Base-by-base conservation (phyloP, 306 rosid species). In the Elaeagnus macrophylla region DNA sequence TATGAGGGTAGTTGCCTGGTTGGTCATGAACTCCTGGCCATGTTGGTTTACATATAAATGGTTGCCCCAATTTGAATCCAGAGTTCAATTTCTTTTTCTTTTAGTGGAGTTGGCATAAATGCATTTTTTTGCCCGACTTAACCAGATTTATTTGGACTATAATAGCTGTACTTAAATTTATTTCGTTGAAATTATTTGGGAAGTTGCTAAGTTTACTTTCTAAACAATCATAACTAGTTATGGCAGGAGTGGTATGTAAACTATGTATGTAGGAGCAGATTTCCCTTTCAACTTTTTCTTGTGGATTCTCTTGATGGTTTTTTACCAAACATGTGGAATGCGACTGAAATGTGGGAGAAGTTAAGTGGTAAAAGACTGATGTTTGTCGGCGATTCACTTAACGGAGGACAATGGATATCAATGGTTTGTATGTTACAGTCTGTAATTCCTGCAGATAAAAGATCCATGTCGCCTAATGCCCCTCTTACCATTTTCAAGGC, bases 301-400 rank as follows among this genome's bases (percentile, higher is more conserved):
- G 37, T 12, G 50, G 39, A 53, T 10, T 54, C 49, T 40, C 20
- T 57, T 75, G 41, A 72, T 65, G 51, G 39, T 51, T 12, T 40
- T 63, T 54, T 18, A 54, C 35, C 12, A 2, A 76, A 64, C 72
- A 91, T 96, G 69, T 78, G 95, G 95, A 65, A 73, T 63, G 83
- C 69, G 49, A 76, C 49, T 25, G 85, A 84, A 68, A 80, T 91
- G 79, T 91, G 99, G 99, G 96, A 91, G 86, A 87, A 80, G 71
- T 75, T 91, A 75, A 84, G 96, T 73, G 69, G 64, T 50, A 91
- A 87, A 77, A 78, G 99, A 72, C 70, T 91, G 63, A 91, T 91
- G 99, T 91, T 91, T 79, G 99, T 87, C 8, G 99, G 99, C 61
- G 99, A 91, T 80, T 91, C 96, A 19, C 75, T 91, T 50, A 91